Evolutionary conservation across 2,329 filamentous ascomycete species (phyloP).

Genomic region (Trichoderma pleuroti): DNA sequence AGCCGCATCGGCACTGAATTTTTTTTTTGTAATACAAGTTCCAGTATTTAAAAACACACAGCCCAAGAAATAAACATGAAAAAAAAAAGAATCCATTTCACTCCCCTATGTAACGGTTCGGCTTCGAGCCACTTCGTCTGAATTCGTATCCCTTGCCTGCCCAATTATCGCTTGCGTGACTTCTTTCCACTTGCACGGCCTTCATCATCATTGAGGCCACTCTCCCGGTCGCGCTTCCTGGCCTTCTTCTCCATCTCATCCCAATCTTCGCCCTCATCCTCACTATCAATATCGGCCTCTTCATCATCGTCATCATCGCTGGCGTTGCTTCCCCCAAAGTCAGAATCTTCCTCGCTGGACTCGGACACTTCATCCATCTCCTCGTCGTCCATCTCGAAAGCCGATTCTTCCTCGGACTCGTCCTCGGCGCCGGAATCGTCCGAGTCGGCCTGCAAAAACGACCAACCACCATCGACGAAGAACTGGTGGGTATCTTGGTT

Average conservation of each 20-base stretch:
- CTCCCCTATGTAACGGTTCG: neutral
- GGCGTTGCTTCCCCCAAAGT: conserved; percentile 90
- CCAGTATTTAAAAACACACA: conserved; percentile 1
- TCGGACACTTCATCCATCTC: conserved; percentile 81
- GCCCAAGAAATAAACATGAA: neutral
- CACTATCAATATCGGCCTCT: conserved; percentile 60
- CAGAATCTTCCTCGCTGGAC: conserved; percentile 76
- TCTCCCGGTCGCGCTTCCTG: conserved; percentile 75
- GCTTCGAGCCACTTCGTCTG: conserved; percentile 4
- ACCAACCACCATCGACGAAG: conserved; percentile 94
- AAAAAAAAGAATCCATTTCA: neutral
- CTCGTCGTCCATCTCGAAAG: conserved; percentile 84
- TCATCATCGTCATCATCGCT: conserved; percentile 81
- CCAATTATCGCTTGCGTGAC: conserved; percentile 36
- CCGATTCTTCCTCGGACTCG: conserved; percentile 84
- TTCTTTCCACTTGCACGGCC: conserved; percentile 61
- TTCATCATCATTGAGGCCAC: conserved; percentile 46
- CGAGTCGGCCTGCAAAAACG: conserved; percentile 81
- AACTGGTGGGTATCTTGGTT: conserved; percentile 90
- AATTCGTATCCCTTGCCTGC: neutral
- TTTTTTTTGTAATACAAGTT: conserved; percentile 14
- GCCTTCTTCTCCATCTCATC: conserved; percentile 91
- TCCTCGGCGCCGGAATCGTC: conserved; percentile 77
- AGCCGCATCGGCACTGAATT: neutral
- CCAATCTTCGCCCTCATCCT: conserved; percentile 86